Evolutionary conservation across 345 rosid genomes (phyloP).

Genomic region (Lepidium didymum): DNA sequence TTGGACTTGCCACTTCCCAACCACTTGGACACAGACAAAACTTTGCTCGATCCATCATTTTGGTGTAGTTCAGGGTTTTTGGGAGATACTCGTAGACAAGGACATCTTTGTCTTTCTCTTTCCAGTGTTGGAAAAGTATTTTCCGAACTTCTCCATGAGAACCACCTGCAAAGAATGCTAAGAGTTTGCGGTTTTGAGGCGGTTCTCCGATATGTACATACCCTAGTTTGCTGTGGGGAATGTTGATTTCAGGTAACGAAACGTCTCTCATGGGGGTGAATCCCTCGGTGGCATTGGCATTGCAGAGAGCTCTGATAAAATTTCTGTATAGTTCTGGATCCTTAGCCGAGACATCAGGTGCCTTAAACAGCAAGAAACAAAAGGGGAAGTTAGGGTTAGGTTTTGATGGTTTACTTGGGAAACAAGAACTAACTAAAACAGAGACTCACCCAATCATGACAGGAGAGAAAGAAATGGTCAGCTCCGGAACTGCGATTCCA

Average conservation of each 20-base stretch:
- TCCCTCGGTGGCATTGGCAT: constrained; percentile 71
- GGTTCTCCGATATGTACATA: constrained; percentile 3
- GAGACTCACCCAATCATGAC: constrained; percentile 60
- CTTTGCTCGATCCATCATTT: constrained; percentile 40
- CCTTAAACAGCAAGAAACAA: constrained; percentile 31
- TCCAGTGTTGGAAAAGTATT: constrained; percentile 50
- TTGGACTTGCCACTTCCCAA: constrained; percentile 65
- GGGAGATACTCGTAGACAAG: constrained; percentile 47
- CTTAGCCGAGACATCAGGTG: constrained; percentile 45
- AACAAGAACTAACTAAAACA: background rate
- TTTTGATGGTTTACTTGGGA: background rate
- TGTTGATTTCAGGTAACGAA: constrained; percentile 46
- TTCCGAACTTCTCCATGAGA: constrained; percentile 48
- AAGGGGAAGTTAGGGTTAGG: background rate
- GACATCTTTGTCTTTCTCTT: constrained; percentile 47
- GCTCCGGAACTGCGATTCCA: constrained; percentile 61
- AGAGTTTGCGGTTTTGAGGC: constrained; percentile 35
- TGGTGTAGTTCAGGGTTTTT: constrained; percentile 28
- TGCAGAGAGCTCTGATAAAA: constrained; percentile 64
- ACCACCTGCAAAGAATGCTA: constrained; percentile 70
- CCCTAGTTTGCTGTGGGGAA: constrained; percentile 21
- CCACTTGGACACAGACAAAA: constrained; percentile 67
- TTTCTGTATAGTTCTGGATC: constrained; percentile 44
- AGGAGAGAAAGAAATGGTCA: constrained; percentile 55
- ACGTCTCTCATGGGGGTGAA: constrained; percentile 57